Evolutionary conservation across 1,284 basidiomycete species (phyloP), one percentile per base, ranked within the genome.

Genomic region (Boletus austroedulis): DNA sequence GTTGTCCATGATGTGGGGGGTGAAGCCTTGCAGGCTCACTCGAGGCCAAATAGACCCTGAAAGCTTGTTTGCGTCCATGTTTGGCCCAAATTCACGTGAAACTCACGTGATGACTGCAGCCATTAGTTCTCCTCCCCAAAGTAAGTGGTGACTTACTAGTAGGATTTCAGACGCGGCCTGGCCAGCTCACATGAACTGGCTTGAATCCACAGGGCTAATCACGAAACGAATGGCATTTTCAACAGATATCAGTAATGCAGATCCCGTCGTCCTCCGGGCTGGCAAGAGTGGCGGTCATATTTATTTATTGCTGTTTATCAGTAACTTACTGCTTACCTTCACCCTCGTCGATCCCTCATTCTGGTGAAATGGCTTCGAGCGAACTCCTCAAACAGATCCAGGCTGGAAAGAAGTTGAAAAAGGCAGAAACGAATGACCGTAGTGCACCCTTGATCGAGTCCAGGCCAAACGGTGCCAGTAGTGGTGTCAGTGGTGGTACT

Each of bases 401-500:
- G 76, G 82, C 85, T 0, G 92, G 93, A 29, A 93, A 84, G 74
- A 82, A 63, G 58, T 79, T 95, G 57, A 94, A 88, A 78, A 94
- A 95, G 74, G 76, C 90, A 14, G 79, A 82, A 59, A 95, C 92
- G 8, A 82, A 86, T 80, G 94, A 95, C 72, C 82, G 89, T 45
- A 95, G 92, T 68, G 86, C 77, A 9, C 92, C 93, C 1, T 23
- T 64, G 0, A 57, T 95, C 52, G 89, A 88, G 2, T 67, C 77
- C 7, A 83, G 82, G 64, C 47, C 69, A 9, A 77, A 75, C 8
- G 78, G 77, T 12, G 71, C 73, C n/a, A n/a, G n/a, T n/a, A n/a
- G n/a, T 28, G 76, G 74, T 47, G 32, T 10, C 19, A 53, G 47
- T 23, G 75, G 75, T 34, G 73, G 53, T 38, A 75, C 75, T 36